Base-by-base conservation (phyloP, 768 basidiomycete species). In the Pilatotrama ljubarskyi region DNA sequence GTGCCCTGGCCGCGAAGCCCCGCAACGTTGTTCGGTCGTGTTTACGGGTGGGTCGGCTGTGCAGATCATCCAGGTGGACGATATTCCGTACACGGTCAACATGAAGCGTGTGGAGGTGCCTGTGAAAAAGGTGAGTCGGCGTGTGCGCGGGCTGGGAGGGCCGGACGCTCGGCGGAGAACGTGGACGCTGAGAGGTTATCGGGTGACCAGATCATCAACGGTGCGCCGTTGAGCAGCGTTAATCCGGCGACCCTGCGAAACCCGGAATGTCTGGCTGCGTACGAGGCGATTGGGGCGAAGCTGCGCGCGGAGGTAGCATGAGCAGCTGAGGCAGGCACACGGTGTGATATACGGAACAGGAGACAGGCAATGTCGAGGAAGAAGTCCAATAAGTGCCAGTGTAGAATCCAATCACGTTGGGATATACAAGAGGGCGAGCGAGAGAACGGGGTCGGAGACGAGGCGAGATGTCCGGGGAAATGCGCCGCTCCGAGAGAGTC, bases 41-140 rank as follows among this genome's bases (percentile, higher is more conserved):
- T 49, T 53, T 37, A 51, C 47, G 36, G 29, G 37, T 24, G 36
- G 44, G 32, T 55, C 11, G 29, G 52, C 59, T 63, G 56, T 63
- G 53, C 67, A 90, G 87, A 84, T 91, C 59, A 77, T 91, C 24
- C 85, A 88, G 71, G 85, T 85, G 15, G 63, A 72, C 9, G 88
- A 91, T 71, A 80, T 92, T 15, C 90, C 90, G 4, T 88, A 91
- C 69, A 93, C 91, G 20, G 73, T 92, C 61, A 92, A 91, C 64
- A 87, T 86, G 36, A 93, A 92, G 69, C 82, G 86, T 42, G 89
- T 93, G 46, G 90, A 92, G 71, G 88, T 91, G 9, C 79, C 86
- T 11, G 84, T 90, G 38, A 89, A 88, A 73, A 90, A 89, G 83
- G 86, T 85, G 11, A 64, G 72, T 53, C 20, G 35, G n/a, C 26